phyloP scores from a whole-genome alignment of 768 basidiomycete genomes.

The Trametes sanguinea region DNA sequence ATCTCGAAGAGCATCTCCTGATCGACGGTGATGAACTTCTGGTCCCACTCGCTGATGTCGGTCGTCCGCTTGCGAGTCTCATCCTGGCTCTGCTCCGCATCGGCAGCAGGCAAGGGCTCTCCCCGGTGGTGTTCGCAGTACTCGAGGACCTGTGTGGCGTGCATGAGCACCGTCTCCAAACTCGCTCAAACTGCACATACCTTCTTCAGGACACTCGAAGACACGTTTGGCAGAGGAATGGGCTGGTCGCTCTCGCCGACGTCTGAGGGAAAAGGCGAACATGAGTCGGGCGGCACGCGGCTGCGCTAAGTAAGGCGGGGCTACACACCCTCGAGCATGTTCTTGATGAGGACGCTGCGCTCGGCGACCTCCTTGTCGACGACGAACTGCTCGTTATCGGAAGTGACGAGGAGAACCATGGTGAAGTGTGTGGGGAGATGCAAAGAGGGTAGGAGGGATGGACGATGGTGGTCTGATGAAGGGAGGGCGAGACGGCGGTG shows the following conservation, averaged over 20 bases:
- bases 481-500: conserved; percentile 14
- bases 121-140: conserved; percentile 99
- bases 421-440: conserved; percentile 25
- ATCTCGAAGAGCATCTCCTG: conserved; percentile 99
- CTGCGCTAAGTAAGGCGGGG: conserved; percentile 15
- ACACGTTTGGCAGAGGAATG: conserved; percentile 93
- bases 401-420: conserved; percentile 89
- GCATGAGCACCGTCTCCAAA: background rate
- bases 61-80: conserved; percentile 98
- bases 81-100: conserved; percentile 80
- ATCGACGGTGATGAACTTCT: conserved; percentile 97
- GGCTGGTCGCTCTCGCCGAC: conserved; percentile 93
- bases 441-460: conserved; percentile 5
- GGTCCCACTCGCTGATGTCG: conserved; percentile 99
- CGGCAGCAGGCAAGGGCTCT: conserved; percentile 90
- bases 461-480: conserved; percentile 22
- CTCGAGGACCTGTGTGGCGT: conserved; percentile 76
- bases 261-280: conserved; percentile 49
- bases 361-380: conserved; percentile 95
- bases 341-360: conserved; percentile 96
- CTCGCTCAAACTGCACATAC: conserved; percentile 38
- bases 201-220: conserved; percentile 92
- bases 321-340: conserved; percentile 93
- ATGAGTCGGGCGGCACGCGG: conserved; percentile 6
- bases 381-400: conserved; percentile 92